A percentile compares a stretch with the other conserved stretches of the same genome.
phyloP scores from a whole-genome alignment of 192 early-diverging fungal species.

The Mortierella hygrophila region DNA sequence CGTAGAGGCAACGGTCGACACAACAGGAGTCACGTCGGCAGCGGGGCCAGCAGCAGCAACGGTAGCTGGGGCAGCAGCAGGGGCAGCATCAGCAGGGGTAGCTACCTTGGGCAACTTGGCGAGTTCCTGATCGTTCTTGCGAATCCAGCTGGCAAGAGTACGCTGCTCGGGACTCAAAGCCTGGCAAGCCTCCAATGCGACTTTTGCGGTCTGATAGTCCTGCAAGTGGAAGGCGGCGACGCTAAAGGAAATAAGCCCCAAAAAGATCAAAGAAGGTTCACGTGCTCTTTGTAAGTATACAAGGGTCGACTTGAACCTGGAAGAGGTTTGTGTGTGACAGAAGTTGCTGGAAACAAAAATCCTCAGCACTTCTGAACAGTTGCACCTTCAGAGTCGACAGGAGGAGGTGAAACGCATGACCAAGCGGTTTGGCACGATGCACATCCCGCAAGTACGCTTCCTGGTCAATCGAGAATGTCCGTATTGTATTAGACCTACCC shows the following conservation, averaged over 20 bases:
- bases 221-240: constrained; percentile 67
- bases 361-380: not conserved
- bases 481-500: constrained; percentile 52
- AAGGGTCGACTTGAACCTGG: not conserved
- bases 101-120: constrained; percentile 57
- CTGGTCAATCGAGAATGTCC: not conserved
- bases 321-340: not conserved
- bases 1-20: constrained; percentile 18
- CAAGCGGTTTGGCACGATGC: not conserved
- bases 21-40: constrained; percentile 18
- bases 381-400: not conserved
- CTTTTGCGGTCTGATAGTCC: constrained; percentile 71
- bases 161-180: constrained; percentile 61
- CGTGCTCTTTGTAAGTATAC: not conserved
- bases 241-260: constrained; percentile 37
- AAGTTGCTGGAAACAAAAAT: constrained; percentile 6
- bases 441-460: not conserved
- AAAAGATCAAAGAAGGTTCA: not conserved
- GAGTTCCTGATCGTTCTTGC: constrained; percentile 69
- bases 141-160: constrained; percentile 64
- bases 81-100: not conserved
- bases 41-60: constrained; percentile 3
- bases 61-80: constrained; percentile 3
- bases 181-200: constrained; percentile 60
- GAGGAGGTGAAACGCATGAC: not conserved